Base-by-base conservation (phyloP, 179 eudicot genomes). In the Silene vulgaris region DNA sequence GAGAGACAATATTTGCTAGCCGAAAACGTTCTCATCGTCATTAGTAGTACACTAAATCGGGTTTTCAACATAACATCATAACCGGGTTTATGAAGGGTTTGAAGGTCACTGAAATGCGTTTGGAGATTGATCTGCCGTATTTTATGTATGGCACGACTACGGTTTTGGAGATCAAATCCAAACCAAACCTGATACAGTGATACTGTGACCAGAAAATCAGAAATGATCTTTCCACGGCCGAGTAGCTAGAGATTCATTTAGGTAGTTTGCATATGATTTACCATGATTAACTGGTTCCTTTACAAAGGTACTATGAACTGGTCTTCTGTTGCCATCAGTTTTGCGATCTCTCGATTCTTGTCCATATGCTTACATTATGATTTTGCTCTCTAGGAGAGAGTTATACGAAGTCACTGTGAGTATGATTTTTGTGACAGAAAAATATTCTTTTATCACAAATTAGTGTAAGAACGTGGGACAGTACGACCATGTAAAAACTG, bases 11-110 rank as follows among this genome's bases (percentile, higher is more conserved):
- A 77, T 83, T 85, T 82, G 84, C 79, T 78, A 85, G 84, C 80
- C 84, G 93, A 75, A 95, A 90, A 77, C 99, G 87, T 86, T 90
- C 90, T 66, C 99, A 92, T 68, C 82, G 90, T 69, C 92, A 88
- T 76, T 95, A 79, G 75, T 29, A 37, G 54, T n/a, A 68, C 19
- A 7, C 37, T 65, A 60, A 60, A n/a, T 60, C 4, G 21, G 26
- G 65, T 21, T 17, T 8, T 4, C 5, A 32, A 63, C 67, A 63
- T 16, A 35, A 12, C 32, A 21, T 9, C 67, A 11, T 28, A 23
- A 48, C 54, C 54, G 54, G 54, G 32, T 29, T 29, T 29, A 35
- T 35, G 7, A 35, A 35, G 40, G 40, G 3, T 35, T 35, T 35
- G 40, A 35, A 35, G 40, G 40, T 35, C 40, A 35, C 40, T 5